phyloP scores from a whole-genome alignment of 2,329 filamentous ascomycete species.

The Hyphodiscus sp. region DNA sequence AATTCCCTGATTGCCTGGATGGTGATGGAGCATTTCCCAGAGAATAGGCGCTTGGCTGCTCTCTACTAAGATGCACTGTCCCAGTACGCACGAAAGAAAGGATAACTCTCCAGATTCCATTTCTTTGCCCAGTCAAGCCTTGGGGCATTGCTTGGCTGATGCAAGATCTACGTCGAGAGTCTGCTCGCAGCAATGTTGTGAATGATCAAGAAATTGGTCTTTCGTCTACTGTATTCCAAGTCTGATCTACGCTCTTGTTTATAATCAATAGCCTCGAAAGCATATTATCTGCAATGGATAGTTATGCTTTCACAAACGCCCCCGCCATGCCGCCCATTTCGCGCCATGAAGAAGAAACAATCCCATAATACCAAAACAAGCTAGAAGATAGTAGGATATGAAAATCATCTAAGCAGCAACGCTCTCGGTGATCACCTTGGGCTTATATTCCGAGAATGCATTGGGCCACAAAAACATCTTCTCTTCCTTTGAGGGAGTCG shows the following conservation, averaged over 20 bases:
- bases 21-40: too few relatives aligned
- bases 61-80: too few relatives aligned
- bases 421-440: conserved; percentile 16
- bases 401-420: conserved; percentile 16
- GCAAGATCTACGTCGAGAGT: neutral
- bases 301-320: neutral
- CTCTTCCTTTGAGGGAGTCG: conserved; percentile 50
- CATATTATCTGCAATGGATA: neutral
- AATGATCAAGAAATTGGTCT: too few relatives aligned
- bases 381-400: neutral
- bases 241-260: neutral
- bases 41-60: too few relatives aligned
- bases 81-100: too few relatives aligned
- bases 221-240: too few relatives aligned
- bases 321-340: neutral
- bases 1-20: neutral
- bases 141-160: neutral
- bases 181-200: neutral
- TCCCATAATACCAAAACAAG: neutral
- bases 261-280: neutral
- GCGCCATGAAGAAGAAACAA: neutral
- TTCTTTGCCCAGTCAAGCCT: neutral
- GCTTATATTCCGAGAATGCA: conserved; percentile 41
- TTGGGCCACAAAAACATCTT: conserved; percentile 59
- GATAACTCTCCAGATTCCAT: too few relatives aligned